phyloP scores from a whole-genome alignment of 352 stramenopile genomes.

The Globisporangium paddicum region DNA sequence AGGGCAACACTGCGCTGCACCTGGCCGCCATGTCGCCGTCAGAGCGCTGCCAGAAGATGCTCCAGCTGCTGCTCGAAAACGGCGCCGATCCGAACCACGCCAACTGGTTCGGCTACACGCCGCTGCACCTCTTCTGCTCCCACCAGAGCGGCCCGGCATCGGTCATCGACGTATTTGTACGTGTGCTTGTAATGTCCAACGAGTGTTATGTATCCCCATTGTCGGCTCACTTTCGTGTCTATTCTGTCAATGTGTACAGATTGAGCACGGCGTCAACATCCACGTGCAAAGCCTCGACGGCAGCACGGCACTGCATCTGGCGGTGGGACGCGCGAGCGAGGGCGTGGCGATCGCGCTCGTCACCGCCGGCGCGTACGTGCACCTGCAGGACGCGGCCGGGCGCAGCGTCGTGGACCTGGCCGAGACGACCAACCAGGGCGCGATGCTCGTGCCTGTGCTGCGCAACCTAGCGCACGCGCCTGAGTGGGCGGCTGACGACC shows the following conservation, averaged over 20 bases:
- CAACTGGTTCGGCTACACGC: constrained; percentile 87
- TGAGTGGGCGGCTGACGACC: constrained; percentile 65
- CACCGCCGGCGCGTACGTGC: constrained; percentile 66
- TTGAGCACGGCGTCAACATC: constrained; percentile 76
- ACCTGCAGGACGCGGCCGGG: constrained; percentile 75
- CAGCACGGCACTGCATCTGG: constrained; percentile 78
- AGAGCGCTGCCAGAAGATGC: constrained; percentile 76
- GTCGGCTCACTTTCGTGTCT: no score
- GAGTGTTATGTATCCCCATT: no score
- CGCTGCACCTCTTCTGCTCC: constrained; percentile 81
- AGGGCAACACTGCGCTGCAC: constrained; percentile 80
- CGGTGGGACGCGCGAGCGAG: constrained; percentile 71
- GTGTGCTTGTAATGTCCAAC: constrained; percentile 21
- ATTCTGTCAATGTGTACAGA: constrained; percentile 42
- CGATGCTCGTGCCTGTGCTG: constrained; percentile 77
- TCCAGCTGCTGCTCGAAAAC: constrained; percentile 79
- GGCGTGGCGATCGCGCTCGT: constrained; percentile 68
- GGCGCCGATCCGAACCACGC: constrained; percentile 64
- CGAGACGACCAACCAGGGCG: constrained; percentile 74
- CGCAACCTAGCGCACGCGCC: constrained; percentile 63
- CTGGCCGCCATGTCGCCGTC: constrained; percentile 80
- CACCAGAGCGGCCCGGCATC: constrained; percentile 68
- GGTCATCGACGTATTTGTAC: constrained; percentile 79
- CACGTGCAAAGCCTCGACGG: constrained; percentile 78
- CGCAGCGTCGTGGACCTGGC: constrained; percentile 80